Conservation (phyloP, 768 basidiomycete species). For the Collybiopsis confluens region DNA sequence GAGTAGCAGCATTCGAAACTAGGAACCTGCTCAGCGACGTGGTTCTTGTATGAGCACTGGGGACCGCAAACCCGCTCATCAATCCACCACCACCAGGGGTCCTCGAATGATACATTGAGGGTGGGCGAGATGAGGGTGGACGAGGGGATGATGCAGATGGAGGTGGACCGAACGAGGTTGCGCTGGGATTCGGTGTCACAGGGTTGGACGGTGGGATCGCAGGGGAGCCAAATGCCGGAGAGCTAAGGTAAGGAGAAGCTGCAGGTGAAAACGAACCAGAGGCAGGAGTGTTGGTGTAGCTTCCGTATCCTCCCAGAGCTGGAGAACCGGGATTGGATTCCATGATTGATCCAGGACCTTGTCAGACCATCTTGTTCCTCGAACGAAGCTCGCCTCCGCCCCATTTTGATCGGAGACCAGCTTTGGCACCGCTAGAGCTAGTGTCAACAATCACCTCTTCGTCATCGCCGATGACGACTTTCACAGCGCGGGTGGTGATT, state of each 20-base stretch:
- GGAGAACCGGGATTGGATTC: conserved; percentile 40
- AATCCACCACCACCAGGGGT: conserved; percentile 1
- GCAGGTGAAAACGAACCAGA: conserved; percentile 19
- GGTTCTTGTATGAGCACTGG: not conserved
- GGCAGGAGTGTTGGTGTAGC: conserved; percentile 29
- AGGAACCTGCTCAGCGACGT: not conserved
- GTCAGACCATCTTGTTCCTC: conserved; percentile 50
- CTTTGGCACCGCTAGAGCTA: conserved; percentile 54
- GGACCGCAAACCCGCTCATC: conserved; percentile 8
- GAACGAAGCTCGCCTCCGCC: conserved; percentile 60
- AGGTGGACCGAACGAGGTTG: conserved; percentile 5
- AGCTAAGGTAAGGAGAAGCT: conserved; percentile 26
- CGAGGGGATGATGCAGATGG: not conserved
- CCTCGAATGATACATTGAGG: not conserved
- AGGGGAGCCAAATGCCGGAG: conserved; percentile 12
- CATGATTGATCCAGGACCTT: conserved; percentile 57
- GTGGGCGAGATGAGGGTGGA: not conserved
- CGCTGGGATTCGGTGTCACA: conserved; percentile 9
- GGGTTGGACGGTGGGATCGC: conserved; percentile 11
- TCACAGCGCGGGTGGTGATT: conserved; percentile 59
- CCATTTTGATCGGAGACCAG: conserved; percentile 62
- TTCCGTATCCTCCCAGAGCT: conserved; percentile 22
- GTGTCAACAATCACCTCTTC: conserved; percentile 61
- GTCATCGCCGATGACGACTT: conserved; percentile 53
- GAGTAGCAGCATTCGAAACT: not conserved